Evolutionary conservation across 108 stramenopile species (phyloP), one percentile per base, ranked within the genome.

Genomic region (Cylindrotheca closterium): DNA sequence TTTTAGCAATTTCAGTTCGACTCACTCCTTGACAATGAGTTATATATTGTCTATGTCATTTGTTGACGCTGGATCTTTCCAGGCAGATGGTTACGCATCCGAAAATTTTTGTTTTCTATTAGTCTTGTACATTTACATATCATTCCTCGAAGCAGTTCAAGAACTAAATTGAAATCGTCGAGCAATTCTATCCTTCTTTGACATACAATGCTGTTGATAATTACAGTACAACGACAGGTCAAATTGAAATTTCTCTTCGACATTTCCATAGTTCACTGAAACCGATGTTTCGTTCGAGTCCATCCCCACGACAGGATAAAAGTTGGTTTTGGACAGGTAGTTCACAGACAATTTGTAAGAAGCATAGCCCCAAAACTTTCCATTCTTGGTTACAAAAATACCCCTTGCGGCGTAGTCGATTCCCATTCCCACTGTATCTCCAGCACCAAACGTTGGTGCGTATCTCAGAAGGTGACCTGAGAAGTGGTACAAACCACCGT

Each of bases 251-350:
- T 7, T 7, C 15, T 42, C 15, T n/a, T n/a, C n/a, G n/a, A n/a
- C n/a, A 15, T 42, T 7, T 42, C 37, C 37, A 42, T 42, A 42
- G 37, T 42, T 42, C 37, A 42, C 37, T 7, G 37, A 42, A 10
- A 42, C 15, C 15, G 37, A 15, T 10, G 7, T 42, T 10, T 7
- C 37, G n/a, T n/a, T n/a, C 15, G 37, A 42, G 51, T 51, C 51
- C 22, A 51, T 5, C 7, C 51, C 51, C 7, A 51, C 51, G n/a
- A 23, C 51, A 51, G 51, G 51, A 51, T 51, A 51, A 5, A n/a
- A 19, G 51, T 51, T n/a, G 7, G 37, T 42, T 5, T 51, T 51
- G 8, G 51, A 7, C n/a, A 51, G 19, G 51, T 17, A 23, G 21
- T 51, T 51, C 18, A 22, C 5, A n/a, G 8, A 7, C 51, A 51